Evolutionary conservation across 768 basidiomycete species (phyloP).

Genomic region (Lyophyllum semitale): DNA sequence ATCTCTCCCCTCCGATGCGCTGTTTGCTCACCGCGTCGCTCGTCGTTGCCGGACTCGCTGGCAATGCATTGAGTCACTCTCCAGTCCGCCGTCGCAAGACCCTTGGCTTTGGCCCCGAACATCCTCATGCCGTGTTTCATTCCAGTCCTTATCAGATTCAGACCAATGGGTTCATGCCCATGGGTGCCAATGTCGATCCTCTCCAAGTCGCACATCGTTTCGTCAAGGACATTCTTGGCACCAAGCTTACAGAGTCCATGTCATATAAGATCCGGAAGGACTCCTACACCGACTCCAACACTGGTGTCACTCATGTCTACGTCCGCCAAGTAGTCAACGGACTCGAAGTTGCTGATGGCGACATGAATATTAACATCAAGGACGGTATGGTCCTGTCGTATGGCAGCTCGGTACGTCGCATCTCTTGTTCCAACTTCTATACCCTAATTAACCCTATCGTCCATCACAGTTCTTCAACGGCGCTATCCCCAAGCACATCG

Average conservation of each 20-base stretch:
- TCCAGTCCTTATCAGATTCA: slow-evolving; percentile 48
- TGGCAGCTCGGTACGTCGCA: slow-evolving; percentile 73
- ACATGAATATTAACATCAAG: slow-evolving; percentile 92
- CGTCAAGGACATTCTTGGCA: slow-evolving; percentile 48
- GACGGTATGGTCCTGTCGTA: slow-evolving; percentile 82
- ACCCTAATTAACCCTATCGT: background rate
- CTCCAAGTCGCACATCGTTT: slow-evolving; percentile 65
- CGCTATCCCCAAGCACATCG: slow-evolving; percentile 39
- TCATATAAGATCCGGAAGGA: slow-evolving; percentile 71
- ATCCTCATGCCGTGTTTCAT: slow-evolving; percentile 70
- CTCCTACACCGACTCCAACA: slow-evolving; percentile 84
- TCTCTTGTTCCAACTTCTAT: background rate
- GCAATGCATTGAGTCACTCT: slow-evolving; percentile 47
- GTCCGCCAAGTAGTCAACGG: slow-evolving; percentile 84
- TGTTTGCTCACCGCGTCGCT: slow-evolving; percentile 66
- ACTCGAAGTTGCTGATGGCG: slow-evolving; percentile 85
- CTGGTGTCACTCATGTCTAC: slow-evolving; percentile 89
- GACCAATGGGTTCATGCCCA: slow-evolving; percentile 42
- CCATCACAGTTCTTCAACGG: slow-evolving; percentile 77
- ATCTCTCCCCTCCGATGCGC: slow-evolving; percentile 45
- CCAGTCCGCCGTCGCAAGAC: slow-evolving; percentile 69
- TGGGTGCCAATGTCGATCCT: slow-evolving; percentile 46
- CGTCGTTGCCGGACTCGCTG: slow-evolving; percentile 60
- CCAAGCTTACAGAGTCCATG: slow-evolving; percentile 36
- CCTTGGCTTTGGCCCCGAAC: slow-evolving; percentile 83